These are phyloP conservation scores for Madurella mycetomatis DNA, from an alignment of 2,329 filamentous ascomycete genomes.

Conservation along the genomic window DNA sequence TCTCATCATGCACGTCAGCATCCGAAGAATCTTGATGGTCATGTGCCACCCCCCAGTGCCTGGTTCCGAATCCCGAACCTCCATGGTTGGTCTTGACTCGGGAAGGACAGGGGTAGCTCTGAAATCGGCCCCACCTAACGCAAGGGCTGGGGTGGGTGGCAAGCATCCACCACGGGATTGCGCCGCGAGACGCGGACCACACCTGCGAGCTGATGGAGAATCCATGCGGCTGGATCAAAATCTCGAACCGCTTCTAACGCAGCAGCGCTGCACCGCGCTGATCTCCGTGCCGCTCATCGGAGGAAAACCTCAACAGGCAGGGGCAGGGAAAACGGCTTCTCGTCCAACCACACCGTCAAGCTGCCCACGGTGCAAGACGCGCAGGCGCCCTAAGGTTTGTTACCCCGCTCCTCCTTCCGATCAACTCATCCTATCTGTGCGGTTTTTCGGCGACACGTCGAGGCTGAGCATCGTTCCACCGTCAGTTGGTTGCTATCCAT, in stretches of 20 bases:
- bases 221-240: slow-evolving; percentile 3
- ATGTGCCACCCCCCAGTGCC: slow-evolving; percentile 8
- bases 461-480: slow-evolving; percentile 1
- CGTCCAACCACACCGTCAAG: neutral
- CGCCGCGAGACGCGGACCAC: neutral
- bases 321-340: neutral
- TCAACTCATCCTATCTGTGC: neutral
- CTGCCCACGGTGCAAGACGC: neutral
- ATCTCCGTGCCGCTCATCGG: slow-evolving; percentile 6
- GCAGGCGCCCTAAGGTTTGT: neutral
- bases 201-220: slow-evolving; percentile 5
- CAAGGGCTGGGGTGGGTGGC: slow-evolving; percentile 3
- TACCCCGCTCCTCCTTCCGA: neutral
- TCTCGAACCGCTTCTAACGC: neutral
- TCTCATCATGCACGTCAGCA: neutral
- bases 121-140: slow-evolving; percentile 3
- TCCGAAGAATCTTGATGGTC: slow-evolving; percentile 7
- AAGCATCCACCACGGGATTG: slow-evolving; percentile 8
- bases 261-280: neutral
- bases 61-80: slow-evolving; percentile 12
- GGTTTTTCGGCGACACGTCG: slow-evolving; percentile 4
- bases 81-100: slow-evolving; percentile 6
- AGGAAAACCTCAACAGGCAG: neutral
- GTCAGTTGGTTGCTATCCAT: neutral
- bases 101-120: slow-evolving; percentile 4